Base-by-base conservation (phyloP, 1,284 basidiomycete species). In the Pseudozyma tsukubaensis region DNA sequence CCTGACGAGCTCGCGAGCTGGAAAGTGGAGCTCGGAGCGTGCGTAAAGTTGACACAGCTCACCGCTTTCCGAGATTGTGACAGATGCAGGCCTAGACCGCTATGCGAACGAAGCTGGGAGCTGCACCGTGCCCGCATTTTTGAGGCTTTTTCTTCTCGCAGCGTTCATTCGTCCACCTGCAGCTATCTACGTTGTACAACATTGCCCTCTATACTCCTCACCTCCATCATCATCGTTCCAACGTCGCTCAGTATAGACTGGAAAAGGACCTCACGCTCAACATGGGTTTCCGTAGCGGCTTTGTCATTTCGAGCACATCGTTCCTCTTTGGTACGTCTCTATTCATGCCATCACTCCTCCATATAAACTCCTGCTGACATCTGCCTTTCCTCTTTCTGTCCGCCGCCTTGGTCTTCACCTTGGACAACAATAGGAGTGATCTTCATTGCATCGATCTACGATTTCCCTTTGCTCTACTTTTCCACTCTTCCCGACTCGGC, bases 241-340 rank as follows among this genome's bases (percentile, higher is more conserved):
- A 39, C 24, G 8, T 9, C 8, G 21, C 19, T n/a, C 29, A 36
- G 3, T 29, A 3, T 29, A 29, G 24, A 29, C 24, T 3, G 24
- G 24, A 29, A 29, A 3, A 29, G 24, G 24, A 29, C 24, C 24
- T 29, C 6, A 29, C 24, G 24, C 6, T 67, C 77, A 72, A 57
- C 35, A 84, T 84, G 83, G 83, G 83, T 35, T 84, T 84, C 62
- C 80, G 83, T 19, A 82, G 80, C 51, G 83, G 82, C 32, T 79
- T 77, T 42, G 76, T 84, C 36, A 67, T 84, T 36, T 72, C 59
- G n/a, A 79, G 78, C 51, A 74, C 81, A 13, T 60, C 76, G 16
- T 84, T 84, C 68, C 72, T 82, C 13, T 83, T 73, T 37, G 80
- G 80, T 70, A 50, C 18, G 77, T 67, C 4, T 29, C 16, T 13